These are phyloP conservation scores for Taphrina pruni DNA, from an alignment of 1,139 yeast species.

Conservation along the genomic window DNA sequence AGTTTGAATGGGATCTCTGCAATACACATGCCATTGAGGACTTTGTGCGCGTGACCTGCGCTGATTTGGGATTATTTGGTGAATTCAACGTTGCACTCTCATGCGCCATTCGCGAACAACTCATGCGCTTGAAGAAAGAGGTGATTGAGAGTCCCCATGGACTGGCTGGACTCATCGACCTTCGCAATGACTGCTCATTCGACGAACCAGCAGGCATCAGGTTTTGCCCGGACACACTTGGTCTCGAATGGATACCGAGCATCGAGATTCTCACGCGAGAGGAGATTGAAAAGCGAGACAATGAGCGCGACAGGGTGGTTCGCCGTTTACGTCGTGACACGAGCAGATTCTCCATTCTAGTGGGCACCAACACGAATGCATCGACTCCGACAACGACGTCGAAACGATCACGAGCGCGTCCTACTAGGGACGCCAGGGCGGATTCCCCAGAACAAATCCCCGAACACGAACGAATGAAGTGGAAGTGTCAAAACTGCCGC, in stretches of 20 bases:
- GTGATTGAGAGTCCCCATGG: slow-evolving; percentile 71
- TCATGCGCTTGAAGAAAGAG: slow-evolving; percentile 78
- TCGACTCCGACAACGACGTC: slow-evolving; percentile 26
- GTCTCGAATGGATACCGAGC: slow-evolving; percentile 87
- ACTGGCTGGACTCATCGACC: slow-evolving; percentile 58
- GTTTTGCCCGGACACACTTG: slow-evolving; percentile 63
- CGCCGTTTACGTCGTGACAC: slow-evolving; percentile 92
- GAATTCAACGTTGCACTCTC: slow-evolving; percentile 93
- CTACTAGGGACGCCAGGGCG: slow-evolving; percentile 39
- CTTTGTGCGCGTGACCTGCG: slow-evolving; percentile 81
- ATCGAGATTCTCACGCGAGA: slow-evolving; percentile 85
- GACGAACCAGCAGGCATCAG: slow-evolving; percentile 70
- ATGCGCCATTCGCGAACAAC: slow-evolving; percentile 80
- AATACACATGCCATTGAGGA: slow-evolving; percentile 74
- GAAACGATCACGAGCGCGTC: slow-evolving; percentile 36
- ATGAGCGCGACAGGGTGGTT: slow-evolving; percentile 89
- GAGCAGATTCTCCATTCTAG: slow-evolving; percentile 60
- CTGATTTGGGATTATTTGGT: slow-evolving; percentile 79
- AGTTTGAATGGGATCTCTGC: slow-evolving; percentile 89
- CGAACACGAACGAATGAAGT: slow-evolving; percentile 42
- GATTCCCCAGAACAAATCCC: slow-evolving; percentile 30
- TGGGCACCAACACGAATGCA: slow-evolving; percentile 32
- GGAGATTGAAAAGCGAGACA: slow-evolving; percentile 93
- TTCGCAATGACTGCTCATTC: slow-evolving; percentile 64
- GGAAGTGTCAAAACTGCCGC: slow-evolving; percentile 43